Conservation (phyloP, 1,139 yeast species). For the Suhomyces bokatorum region DNA sequence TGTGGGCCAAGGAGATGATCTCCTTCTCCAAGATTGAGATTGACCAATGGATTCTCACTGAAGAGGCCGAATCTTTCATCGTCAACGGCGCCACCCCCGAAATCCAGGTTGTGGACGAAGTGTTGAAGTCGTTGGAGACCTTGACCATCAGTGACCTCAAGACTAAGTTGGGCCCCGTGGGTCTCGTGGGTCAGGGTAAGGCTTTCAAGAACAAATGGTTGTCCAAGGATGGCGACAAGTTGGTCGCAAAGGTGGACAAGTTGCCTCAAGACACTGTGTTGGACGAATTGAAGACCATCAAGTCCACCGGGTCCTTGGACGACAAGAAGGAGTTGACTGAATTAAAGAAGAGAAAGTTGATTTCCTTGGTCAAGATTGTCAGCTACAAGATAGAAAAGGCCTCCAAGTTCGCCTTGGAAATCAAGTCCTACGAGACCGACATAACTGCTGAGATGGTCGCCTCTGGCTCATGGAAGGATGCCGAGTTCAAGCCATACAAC, state of each 20-base stretch:
- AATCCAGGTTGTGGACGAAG: constrained; percentile 74
- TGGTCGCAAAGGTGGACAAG: constrained; percentile 56
- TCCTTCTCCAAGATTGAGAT: constrained; percentile 70
- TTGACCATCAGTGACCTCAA: constrained; percentile 81
- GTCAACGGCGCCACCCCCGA: constrained; percentile 82
- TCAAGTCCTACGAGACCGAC: constrained; percentile 86
- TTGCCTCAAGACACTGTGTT: constrained; percentile 70
- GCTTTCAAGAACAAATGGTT: constrained; percentile 99
- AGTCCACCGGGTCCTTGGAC: constrained; percentile 54
- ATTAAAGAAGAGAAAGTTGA: constrained; percentile 90
- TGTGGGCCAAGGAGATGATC: constrained; percentile 83
- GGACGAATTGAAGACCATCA: constrained; percentile 59
- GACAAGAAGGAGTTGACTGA: constrained; percentile 74
- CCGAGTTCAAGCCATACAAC: constrained; percentile 91
- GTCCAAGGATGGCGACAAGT: constrained; percentile 77
- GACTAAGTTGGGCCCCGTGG: constrained; percentile 73
- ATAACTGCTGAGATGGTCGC: constrained; percentile 88
- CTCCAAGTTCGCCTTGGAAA: constrained; percentile 75
- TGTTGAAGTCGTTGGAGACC: constrained; percentile 72
- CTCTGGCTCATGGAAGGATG: constrained; percentile 77
- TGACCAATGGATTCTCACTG: constrained; percentile 73
- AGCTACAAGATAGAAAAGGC: constrained; percentile 82
- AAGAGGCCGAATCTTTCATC: constrained; percentile 81
- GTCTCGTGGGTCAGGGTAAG: constrained; percentile 92
- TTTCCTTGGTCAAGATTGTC: constrained; percentile 67